phyloP scores from a whole-genome alignment of 352 stramenopile genomes.

The Detonula confervacea region DNA sequence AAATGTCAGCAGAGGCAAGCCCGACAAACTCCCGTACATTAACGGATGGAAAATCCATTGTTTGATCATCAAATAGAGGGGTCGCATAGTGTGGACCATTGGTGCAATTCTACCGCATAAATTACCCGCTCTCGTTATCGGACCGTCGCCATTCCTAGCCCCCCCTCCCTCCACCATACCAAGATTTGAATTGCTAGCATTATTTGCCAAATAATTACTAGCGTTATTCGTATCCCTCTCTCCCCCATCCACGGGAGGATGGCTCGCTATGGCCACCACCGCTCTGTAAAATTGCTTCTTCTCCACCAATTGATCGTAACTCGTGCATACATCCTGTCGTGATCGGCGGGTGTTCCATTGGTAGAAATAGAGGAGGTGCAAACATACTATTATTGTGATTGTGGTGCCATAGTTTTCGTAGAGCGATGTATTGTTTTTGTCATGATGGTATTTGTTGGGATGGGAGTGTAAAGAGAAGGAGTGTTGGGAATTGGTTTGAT shows the following conservation, averaged over 20 bases:
- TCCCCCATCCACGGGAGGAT: conserved; percentile 55
- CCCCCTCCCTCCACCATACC: not conserved
- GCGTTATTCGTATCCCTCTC: conserved; percentile 38
- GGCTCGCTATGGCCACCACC: conserved; percentile 49
- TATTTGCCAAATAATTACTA: no score
- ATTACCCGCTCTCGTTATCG: no score
- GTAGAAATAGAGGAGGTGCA: conserved; percentile 64
- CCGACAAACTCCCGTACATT: conserved; percentile 53
- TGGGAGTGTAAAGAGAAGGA: conserved; percentile 33
- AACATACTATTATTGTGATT: conserved; percentile 42
- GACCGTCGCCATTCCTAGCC: not conserved
- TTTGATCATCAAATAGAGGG: not conserved
- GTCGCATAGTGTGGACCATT: not conserved
- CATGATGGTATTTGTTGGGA: not conserved
- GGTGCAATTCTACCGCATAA: not conserved
- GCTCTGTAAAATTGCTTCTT: conserved; percentile 59
- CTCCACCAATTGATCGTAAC: conserved; percentile 57
- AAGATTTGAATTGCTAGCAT: not conserved
- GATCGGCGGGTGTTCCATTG: conserved; percentile 60
- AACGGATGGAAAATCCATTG: conserved; percentile 39
- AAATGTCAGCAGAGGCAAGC: conserved; percentile 62
- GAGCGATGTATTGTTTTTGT: not conserved
- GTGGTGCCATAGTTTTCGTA: conserved; percentile 46
- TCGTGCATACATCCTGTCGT: conserved; percentile 44
- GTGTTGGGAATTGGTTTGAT: conserved; percentile 16